Evolutionary conservation across 345 rosid species (phyloP), one percentile per base, ranked within the genome.

Genomic region (Turnera subulata): DNA sequence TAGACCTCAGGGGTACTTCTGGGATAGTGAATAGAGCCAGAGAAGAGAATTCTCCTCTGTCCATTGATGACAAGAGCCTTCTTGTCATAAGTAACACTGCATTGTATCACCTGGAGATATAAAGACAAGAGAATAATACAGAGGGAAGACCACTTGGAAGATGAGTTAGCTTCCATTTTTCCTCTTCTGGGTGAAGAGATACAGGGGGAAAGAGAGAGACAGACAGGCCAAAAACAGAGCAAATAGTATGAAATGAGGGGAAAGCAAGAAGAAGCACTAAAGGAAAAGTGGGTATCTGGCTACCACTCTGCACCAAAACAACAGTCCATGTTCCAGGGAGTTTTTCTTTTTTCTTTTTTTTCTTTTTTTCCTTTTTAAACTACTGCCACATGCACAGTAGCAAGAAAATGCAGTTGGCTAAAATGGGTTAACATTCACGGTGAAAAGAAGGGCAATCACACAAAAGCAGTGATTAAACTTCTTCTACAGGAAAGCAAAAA

Each of bases 21-120:
- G n/a, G 91, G 91, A 51, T 84, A 84, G 67, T 82, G 88, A 46
- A 84, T 82, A 35, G 91, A 84, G 53, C 85, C 83, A 55, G 91
- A 82, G 65, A 84, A 76, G 59, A 82, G 82, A 39, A 84, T 67
- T 73, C 74, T 84, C 50, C 71, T 76, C 24, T 70, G 70, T 7
- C 85, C 85, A 67, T 74, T 67, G 51, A 84, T 82, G 64, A 78
- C 61, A 43, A 84, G 72, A 35, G 88, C 78, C 68, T 75, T 84
- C 49, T 50, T 56, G 58, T 82, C 85, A 65, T 80, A 84, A 13
- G 61, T 68, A 6, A 84, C 82, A 16, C 26, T 64, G 69, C 86
- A 73, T 1, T 66, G 53, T 24, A 48, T 50, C 53, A 63, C 18
- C 26, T 53, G 52, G 33, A 68, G 54, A 64, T 51, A n/a, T 10